These are phyloP conservation scores for Xylariomycetidae sp. DNA, from an alignment of 2,329 filamentous ascomycete species.

Conservation along the genomic window DNA sequence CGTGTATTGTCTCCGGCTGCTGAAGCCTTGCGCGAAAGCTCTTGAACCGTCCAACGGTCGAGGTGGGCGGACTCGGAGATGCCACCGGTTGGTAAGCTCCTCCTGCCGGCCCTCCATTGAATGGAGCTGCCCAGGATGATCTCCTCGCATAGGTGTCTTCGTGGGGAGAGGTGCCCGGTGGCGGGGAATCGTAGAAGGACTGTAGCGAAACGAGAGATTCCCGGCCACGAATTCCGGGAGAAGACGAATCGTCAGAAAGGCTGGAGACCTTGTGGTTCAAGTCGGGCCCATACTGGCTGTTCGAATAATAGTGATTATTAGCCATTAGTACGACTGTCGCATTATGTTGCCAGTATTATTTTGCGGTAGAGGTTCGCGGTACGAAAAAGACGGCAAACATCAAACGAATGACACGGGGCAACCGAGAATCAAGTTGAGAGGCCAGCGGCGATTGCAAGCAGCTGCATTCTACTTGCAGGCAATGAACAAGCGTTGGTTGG, in stretches of 20 bases:
- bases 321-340: too few relatives aligned
- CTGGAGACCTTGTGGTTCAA: slow-evolving; percentile 26
- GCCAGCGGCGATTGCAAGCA: too few relatives aligned
- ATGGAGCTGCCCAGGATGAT: slow-evolving; percentile 18
- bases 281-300: slow-evolving; percentile 11
- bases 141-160: slow-evolving; percentile 12
- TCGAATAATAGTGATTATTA: too few relatives aligned
- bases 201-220: slow-evolving; percentile 28
- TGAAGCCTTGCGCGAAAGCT: slow-evolving; percentile 18
- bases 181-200: slow-evolving; percentile 20
- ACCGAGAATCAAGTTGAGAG: too few relatives aligned
- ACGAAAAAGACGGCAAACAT: too few relatives aligned
- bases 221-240: slow-evolving; percentile 17
- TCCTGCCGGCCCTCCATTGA: slow-evolving; percentile 11
- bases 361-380: too few relatives aligned
- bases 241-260: slow-evolving; percentile 19
- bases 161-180: slow-evolving; percentile 6
- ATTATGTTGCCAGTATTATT: slow-evolving; percentile 15
- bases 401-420: too few relatives aligned
- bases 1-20: slow-evolving; percentile 24
- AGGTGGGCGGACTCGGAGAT: slow-evolving; percentile 6
- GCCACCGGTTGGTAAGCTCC: slow-evolving; percentile 19
- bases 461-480: too few relatives aligned
- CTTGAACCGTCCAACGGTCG: slow-evolving; percentile 16
- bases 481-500: too few relatives aligned